Base-by-base conservation (phyloP, 371 early-diverging fungal species). In the Quaeritorhiza haematococci region DNA sequence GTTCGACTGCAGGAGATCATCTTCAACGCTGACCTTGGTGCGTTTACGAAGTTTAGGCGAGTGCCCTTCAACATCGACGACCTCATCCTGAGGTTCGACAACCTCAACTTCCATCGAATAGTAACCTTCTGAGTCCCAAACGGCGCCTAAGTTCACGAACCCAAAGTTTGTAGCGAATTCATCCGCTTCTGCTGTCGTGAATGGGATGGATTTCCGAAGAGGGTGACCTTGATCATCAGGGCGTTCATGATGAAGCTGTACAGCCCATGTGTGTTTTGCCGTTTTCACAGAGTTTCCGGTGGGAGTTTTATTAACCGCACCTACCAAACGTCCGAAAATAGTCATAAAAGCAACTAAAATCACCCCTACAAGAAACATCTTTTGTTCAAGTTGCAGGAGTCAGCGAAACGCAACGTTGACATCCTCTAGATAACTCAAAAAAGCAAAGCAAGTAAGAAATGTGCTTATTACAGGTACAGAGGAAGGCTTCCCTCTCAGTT, bases 71-170 rank as follows among this genome's bases (percentile, higher is more conserved):
- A 27, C 35, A 0, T 50, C 2, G 19, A 50, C 35, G 6, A 28
- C n/a, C n/a, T n/a, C n/a, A n/a, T n/a, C 10, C 24, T 10, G 2
- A 50, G 15, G 15, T 19, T 17, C n/a, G 6, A 44, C 32, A 32
- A 17, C 38, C 21, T 53, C 56, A 6, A 38, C 66, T 33, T 60
- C 61, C 8, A 61, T 45, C 0, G 61, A 35, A 38, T 3, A 65
- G 28, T 57, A 61, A 0, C 66, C 66, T 7, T 51, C 38, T 28
- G 61, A 38, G 17, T 24, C 32, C 6, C 66, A 61, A 33, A 65
- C 43, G 27, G 38, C 57, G 7, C 66, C 66, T n/a, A 61, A 49
- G 17, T 21, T 56, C 7, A 13, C 24, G 34, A 60, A 61, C 29
- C 58, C 61, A 17, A 28, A 35, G 34, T 46, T n/a, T 26, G 27